A percentile compares a stretch with the other conserved stretches of the same genome.
Conservation (phyloP, 2,329 filamentous ascomycete species). For the Niveomyces coronatus region DNA sequence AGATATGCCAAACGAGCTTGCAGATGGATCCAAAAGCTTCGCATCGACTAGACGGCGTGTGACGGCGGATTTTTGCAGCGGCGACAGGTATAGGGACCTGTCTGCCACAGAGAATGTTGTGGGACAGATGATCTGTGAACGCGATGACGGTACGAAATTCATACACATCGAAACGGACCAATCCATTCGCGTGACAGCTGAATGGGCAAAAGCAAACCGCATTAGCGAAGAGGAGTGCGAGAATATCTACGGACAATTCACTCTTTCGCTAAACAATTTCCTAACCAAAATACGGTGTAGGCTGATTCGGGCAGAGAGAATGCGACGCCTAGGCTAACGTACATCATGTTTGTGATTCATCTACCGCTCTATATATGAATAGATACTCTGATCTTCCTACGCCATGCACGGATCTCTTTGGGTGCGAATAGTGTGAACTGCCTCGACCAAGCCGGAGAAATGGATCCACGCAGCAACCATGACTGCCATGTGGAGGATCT, state of each 20-base stretch:
- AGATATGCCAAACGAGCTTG: conserved; percentile 4
- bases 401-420: neutral
- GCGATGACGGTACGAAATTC: conserved; percentile 2
- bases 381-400: neutral
- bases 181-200: conserved; percentile 2
- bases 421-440: conserved; percentile 1
- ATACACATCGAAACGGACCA: conserved; percentile 6
- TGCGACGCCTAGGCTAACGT: too few species aligned
- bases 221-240: conserved; percentile 1
- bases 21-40: neutral
- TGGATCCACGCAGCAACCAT: conserved; percentile 9
- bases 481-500: conserved; percentile 9
- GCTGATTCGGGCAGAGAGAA: too few species aligned
- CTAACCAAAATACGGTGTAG: too few species aligned
- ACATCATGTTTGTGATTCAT: too few species aligned
- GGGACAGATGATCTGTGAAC: neutral
- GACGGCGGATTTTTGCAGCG: conserved; percentile 6
- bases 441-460: conserved; percentile 2
- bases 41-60: conserved; percentile 1
- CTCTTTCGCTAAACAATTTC: neutral
- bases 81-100: conserved; percentile 5
- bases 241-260: conserved; percentile 3
- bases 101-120: conserved; percentile 4
- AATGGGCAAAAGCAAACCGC: conserved; percentile 1
- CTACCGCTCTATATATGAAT: neutral